Conservation (phyloP, 345 rosid species). For the Lepidium aucheri region DNA sequence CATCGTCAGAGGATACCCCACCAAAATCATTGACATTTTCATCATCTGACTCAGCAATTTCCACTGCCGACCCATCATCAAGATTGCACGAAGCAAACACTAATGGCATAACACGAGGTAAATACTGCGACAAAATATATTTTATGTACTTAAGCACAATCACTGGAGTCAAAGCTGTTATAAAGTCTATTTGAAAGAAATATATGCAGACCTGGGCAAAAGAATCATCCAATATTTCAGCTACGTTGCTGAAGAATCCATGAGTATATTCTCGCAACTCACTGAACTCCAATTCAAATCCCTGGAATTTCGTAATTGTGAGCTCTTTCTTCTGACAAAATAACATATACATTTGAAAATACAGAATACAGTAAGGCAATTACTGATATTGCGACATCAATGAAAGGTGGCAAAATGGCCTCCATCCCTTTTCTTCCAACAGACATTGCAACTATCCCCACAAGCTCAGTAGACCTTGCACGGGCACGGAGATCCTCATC, state of each 20-base stretch:
- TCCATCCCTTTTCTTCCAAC: conserved; percentile 83
- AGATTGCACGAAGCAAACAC: conserved; percentile 93
- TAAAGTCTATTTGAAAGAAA: conserved; percentile 7
- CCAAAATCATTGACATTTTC: conserved; percentile 79
- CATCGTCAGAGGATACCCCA: conserved; percentile 97
- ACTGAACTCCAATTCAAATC: conserved; percentile 85
- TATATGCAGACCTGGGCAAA: conserved; percentile 60
- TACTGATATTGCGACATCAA: conserved; percentile 97
- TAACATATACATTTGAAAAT: not conserved
- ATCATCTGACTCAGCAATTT: conserved; percentile 87
- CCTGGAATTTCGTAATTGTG: conserved; percentile 38
- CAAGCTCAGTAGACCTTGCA: conserved; percentile 98
- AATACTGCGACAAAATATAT: conserved; percentile 51
- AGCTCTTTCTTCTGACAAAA: not conserved
- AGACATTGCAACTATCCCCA: conserved; percentile 98
- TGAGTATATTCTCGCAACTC: conserved; percentile 97
- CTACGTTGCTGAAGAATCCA: conserved; percentile 96
- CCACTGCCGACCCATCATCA: conserved; percentile 97
- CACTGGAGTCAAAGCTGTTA: conserved; percentile 8
- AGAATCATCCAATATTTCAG: conserved; percentile 86
- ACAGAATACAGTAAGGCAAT: conserved; percentile 15
- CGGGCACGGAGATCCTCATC: conserved; percentile 93
- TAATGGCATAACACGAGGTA: conserved; percentile 84
- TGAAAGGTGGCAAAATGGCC: conserved; percentile 69
- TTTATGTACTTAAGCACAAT: not conserved